These are phyloP conservation scores for Salvia splendens DNA, from an alignment of 257 asterid genomes.

Conservation along the genomic window DNA sequence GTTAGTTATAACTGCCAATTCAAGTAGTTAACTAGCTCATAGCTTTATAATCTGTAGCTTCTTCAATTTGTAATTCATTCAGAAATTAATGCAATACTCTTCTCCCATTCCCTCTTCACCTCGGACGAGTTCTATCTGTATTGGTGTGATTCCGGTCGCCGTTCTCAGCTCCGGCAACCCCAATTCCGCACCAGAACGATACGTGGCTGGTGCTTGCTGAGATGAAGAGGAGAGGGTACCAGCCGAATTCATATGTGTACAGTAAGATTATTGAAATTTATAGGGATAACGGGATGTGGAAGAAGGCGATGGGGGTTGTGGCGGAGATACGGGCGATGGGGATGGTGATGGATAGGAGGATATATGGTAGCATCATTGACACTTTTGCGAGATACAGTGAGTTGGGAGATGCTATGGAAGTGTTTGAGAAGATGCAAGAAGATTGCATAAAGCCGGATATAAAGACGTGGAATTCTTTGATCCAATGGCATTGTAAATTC, in stretches of 20 bases:
- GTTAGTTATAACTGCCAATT: no score
- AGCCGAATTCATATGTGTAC: constrained; percentile 66
- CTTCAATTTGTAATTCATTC: no score
- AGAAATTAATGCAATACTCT: no score
- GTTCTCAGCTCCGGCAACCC: no score
- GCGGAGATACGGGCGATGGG: constrained; percentile 68
- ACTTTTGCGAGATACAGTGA: constrained; percentile 84
- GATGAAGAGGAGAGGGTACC: constrained; percentile 69
- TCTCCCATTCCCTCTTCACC: no score
- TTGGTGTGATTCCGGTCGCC: no score
- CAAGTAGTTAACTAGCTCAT: no score
- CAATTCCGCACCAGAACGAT: no score
- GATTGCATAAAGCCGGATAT: constrained; percentile 69
- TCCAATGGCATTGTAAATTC: constrained; percentile 74
- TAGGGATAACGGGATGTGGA: constrained; percentile 96
- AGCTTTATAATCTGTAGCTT: no score
- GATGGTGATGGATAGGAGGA: constrained; percentile 55
- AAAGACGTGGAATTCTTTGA: constrained; percentile 83
- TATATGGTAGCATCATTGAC: constrained; percentile 78
- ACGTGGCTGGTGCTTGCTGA: constrained; percentile 72
- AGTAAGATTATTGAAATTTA: constrained; percentile 79
- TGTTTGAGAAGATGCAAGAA: constrained; percentile 67
- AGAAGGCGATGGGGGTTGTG: constrained; percentile 70
- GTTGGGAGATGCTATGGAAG: constrained; percentile 63
- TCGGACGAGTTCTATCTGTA: no score